A percentile compares a stretch with the other conserved stretches of the same genome.
phyloP scores from a whole-genome alignment of 192 early-diverging fungal genomes.

The Powellomyces hirtus region DNA sequence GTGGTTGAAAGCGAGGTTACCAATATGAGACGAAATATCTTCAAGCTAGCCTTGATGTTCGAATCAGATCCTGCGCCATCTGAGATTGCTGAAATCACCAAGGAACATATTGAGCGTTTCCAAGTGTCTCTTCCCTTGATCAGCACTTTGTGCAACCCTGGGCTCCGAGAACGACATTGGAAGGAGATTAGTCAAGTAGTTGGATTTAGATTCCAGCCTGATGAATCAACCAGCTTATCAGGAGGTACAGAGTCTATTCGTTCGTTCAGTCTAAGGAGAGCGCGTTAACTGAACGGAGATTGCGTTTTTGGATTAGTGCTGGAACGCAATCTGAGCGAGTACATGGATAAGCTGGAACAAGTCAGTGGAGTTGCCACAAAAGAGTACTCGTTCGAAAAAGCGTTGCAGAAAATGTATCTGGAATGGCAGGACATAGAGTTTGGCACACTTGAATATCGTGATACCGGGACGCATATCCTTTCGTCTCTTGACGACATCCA shows the following conservation, averaged over 20 bases:
- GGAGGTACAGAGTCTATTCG: not conserved
- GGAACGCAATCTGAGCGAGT: conserved; percentile 51
- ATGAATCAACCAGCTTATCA: conserved; percentile 53
- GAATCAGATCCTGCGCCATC: conserved; percentile 44
- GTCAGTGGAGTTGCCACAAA: conserved; percentile 56
- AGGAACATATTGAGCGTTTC: conserved; percentile 61
- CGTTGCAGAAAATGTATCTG: conserved; percentile 60
- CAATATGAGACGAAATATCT: conserved; percentile 61
- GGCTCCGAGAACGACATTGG: conserved; percentile 58
- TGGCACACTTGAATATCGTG: conserved; percentile 53
- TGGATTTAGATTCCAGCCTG: conserved; percentile 60
- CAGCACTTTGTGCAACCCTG: conserved; percentile 58
- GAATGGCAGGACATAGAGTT: conserved; percentile 61
- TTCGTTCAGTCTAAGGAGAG: not conserved
- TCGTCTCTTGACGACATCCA: conserved; percentile 55
- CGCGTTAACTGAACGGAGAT: not conserved
- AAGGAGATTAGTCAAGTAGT: conserved; percentile 59
- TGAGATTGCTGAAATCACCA: conserved; percentile 57
- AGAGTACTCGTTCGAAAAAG: conserved; percentile 66
- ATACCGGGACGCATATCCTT: conserved; percentile 62
- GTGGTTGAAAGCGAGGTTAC: conserved; percentile 58
- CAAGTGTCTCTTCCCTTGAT: conserved; percentile 58
- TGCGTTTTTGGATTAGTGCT: too few species aligned
- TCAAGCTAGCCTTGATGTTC: conserved; percentile 47
- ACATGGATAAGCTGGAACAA: conserved; percentile 53